Evolutionary conservation across 2,329 filamentous ascomycete species (phyloP), one percentile per base, ranked within the genome.

Genomic region (Xylaria arbuscula): DNA sequence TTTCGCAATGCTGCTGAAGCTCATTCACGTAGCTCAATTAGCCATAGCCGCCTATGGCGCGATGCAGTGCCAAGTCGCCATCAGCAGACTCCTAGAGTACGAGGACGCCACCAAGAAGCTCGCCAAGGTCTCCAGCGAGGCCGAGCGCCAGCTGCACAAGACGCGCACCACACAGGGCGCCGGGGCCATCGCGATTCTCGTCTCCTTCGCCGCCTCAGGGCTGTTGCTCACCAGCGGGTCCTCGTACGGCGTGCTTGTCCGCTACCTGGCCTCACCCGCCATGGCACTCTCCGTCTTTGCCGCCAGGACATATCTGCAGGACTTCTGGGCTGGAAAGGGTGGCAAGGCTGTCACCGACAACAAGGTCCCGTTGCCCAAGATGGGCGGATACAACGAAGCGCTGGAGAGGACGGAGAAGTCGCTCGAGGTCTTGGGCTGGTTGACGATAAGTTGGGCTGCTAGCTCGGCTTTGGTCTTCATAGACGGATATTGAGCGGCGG

Each of bases 141-240:
- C 81, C 8, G 81, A 76, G 45, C 70, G 76, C 6, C 80, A 85
- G 71, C 75, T 85, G 24, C 75, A 80, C 72, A 80, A 80, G 72
- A 85, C 83, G 3, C 77, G 82, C 60, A 80, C 77, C 0, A 86
- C 83, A 0, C 82, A 84, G 67, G 78, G 78, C 1, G 77, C 78
- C 50, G 81, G 79, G 11, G 80, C 80, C 28, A 47, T 81, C 15
- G 76, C 81, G 13, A 80, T 84, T 71, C 32, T 72, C 42, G 22
- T 66, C 34, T 75, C 73, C 36, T 62, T 74, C 48, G 32, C 70
- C 47, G 69, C 56, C 5, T 71, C 74, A 8, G 60, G 72, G n/a
- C 56, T 72, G 2, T 70, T 76, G 36, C 62, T 57, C 32, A 53
- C 57, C 24, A 48, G 65, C 2, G 72, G 72, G 2, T 42, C 59